A percentile compares a stretch with the other conserved stretches of the same genome.
phyloP scores from a whole-genome alignment of 768 basidiomycete genomes.

The Podaxis sp. region DNA sequence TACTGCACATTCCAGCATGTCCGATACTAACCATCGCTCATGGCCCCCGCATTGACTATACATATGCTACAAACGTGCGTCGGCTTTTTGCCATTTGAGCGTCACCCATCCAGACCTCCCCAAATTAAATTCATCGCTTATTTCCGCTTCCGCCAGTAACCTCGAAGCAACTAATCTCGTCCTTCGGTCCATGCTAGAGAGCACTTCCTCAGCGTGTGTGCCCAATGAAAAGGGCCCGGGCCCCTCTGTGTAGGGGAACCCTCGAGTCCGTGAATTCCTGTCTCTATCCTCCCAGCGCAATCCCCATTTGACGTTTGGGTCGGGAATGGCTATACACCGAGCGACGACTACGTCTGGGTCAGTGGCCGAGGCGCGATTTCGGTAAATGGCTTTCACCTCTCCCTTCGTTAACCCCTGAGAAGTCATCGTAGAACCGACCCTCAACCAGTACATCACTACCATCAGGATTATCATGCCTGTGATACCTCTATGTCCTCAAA shows the following conservation, averaged over 20 bases:
- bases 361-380: constrained; percentile 1
- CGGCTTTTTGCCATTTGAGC: neutral
- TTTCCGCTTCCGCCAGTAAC: neutral
- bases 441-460: neutral
- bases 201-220: neutral
- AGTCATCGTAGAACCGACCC: neutral
- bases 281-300: neutral
- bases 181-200: neutral
- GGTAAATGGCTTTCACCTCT: neutral
- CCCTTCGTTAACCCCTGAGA: neutral
- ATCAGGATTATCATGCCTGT: neutral
- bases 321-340: neutral
- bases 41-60: neutral
- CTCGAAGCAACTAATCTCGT: neutral
- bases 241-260: neutral
- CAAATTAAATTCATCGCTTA: neutral
- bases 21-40: neutral
- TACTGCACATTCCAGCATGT: neutral
- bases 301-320: neutral
- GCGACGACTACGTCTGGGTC: neutral
- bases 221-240: neutral
- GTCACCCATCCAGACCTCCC: neutral
- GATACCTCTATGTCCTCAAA: neutral
- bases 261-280: neutral
- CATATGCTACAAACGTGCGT: neutral